Percentiles rank a stretch among this genome's conserved stretches.
Evolutionary conservation across 495 filamentous ascomycete species (phyloP).

Genomic region (Pyronema omphalodes): DNA sequence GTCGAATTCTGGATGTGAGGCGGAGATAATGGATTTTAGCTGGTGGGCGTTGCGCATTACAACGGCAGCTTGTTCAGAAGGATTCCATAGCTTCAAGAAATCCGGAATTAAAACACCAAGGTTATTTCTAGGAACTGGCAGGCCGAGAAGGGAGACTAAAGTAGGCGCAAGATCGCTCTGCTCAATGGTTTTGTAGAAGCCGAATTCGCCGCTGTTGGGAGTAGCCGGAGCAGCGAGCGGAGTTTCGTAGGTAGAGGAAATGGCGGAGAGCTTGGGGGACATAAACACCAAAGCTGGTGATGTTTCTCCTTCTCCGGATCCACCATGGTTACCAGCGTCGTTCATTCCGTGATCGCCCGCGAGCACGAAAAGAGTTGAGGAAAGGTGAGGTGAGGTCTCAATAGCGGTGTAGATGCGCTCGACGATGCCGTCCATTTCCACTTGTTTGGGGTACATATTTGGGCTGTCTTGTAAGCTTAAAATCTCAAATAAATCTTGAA

Average conservation of each 20-base stretch:
- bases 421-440: constrained; percentile 82
- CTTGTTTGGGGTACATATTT: constrained; percentile 83
- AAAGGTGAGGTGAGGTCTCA: constrained; percentile 44
- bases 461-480: constrained; percentile 33
- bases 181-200: constrained; percentile 67
- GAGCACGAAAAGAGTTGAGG: constrained; percentile 65
- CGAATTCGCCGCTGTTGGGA: constrained; percentile 36
- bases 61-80: constrained; percentile 27
- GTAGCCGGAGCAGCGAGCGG: constrained; percentile 27
- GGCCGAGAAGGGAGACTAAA: constrained; percentile 66
- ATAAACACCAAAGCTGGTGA: constrained; percentile 83
- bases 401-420: constrained; percentile 58
- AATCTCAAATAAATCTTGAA: not conserved
- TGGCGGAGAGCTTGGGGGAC: constrained; percentile 57
- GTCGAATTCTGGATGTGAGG: constrained; percentile 46
- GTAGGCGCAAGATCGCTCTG: constrained; percentile 89
- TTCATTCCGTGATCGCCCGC: constrained; percentile 98
- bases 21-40: constrained; percentile 51
- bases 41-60: constrained; percentile 61
- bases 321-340: constrained; percentile 92
- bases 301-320: constrained; percentile 80
- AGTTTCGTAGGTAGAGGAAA: constrained; percentile 29
- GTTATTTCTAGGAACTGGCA: constrained; percentile 84
- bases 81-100: constrained; percentile 56
- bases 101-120: constrained; percentile 71